Evolutionary conservation across 257 asterid genomes (phyloP).

Genomic region (Solanum piurae): DNA sequence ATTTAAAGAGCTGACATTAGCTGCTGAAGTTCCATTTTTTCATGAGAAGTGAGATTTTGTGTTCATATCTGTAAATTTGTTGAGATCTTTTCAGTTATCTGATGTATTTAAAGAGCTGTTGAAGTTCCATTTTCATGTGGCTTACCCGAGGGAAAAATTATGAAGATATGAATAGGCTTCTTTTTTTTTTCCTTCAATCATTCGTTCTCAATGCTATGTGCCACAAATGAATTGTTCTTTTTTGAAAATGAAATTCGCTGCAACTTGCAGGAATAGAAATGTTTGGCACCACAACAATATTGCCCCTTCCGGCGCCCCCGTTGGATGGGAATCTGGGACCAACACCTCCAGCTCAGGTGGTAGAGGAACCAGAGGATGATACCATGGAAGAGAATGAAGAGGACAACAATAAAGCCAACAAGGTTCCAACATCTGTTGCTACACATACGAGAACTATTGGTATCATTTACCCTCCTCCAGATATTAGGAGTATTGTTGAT

Average conservation of each 20-base stretch:
- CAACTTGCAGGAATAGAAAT: background rate
- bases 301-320: constrained; percentile 86
- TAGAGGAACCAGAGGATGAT: constrained; percentile 13
- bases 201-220: background rate
- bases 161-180: background rate
- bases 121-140: background rate
- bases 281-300: constrained; percentile 32
- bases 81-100: background rate
- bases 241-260: background rate
- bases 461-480: constrained; percentile 82
- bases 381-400: constrained; percentile 9
- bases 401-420: constrained; percentile 15
- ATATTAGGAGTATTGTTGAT: constrained; percentile 80
- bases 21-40: background rate
- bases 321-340: constrained; percentile 63
- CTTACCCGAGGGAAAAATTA: background rate
- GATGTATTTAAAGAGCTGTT: background rate
- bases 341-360: constrained; percentile 40
- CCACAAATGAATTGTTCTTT: background rate
- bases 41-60: background rate
- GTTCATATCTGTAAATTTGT: background rate
- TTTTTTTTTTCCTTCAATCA: background rate
- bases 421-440: constrained; percentile 51
- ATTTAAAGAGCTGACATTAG: background rate
- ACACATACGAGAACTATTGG: constrained; percentile 85